Conservation (phyloP, 305 asterid species). For the Fraxinus albicans region DNA sequence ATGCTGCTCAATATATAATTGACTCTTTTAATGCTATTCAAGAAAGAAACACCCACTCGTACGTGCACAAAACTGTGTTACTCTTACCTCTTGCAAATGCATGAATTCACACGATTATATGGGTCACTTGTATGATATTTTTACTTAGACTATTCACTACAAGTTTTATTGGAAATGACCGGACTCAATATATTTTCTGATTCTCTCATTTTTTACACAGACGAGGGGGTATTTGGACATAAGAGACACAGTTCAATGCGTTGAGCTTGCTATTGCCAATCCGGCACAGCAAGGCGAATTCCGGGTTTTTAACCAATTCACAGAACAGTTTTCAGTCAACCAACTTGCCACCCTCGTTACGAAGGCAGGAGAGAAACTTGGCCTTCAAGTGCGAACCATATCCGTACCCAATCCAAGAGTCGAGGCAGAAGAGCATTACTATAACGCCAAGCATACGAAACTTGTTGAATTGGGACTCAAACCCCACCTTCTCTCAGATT, state of each 20-base stretch:
- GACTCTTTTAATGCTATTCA: not conserved
- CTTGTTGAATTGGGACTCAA: conserved; percentile 77
- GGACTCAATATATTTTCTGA: not conserved
- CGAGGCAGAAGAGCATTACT: conserved; percentile 95
- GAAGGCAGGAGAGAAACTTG: conserved; percentile 78
- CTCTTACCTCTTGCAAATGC: not conserved
- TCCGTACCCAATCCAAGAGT: conserved; percentile 93
- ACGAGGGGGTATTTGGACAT: conserved; percentile 94
- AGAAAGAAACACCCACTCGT: not conserved
- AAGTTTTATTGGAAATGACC: not conserved
- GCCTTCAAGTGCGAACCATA: conserved; percentile 65
- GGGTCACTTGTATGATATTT: not conserved
- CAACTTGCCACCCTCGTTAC: conserved; percentile 82
- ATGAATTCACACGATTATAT: not conserved
- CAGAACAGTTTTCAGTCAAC: conserved; percentile 92
- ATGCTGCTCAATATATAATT: not conserved
- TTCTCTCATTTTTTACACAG: conserved; percentile 35
- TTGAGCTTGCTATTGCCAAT: conserved; percentile 88
- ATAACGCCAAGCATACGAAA: conserved; percentile 89
- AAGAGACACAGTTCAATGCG: conserved; percentile 93
- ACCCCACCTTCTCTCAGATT: conserved; percentile 88
- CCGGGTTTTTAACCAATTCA: conserved; percentile 90
- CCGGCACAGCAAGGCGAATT: conserved; percentile 88
- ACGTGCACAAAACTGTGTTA: not conserved
- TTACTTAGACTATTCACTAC: not conserved